phyloP scores from a whole-genome alignment of 176 grass and related monocot species.

The Typha latifolia region DNA sequence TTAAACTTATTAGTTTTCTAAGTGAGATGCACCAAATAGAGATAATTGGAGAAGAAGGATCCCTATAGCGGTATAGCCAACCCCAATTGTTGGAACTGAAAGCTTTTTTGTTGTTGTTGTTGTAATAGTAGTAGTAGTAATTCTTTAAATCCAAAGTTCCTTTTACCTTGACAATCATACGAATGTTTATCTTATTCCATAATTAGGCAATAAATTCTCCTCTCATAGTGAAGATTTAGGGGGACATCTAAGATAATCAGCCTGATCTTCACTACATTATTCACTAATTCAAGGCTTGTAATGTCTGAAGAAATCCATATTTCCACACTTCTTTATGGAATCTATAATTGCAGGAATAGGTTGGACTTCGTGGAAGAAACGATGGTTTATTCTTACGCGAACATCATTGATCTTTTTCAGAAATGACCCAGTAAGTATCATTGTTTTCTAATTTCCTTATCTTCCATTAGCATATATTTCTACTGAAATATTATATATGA shows the following conservation, averaged over 20 bases:
- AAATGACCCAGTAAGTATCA: conserved; percentile 74
- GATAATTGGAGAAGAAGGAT: too few relatives aligned
- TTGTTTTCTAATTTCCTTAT: conserved; percentile 4
- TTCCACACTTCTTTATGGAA: conserved; percentile 19
- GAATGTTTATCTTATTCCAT: neutral
- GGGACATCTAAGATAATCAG: neutral
- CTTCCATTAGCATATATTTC: neutral
- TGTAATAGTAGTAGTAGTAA: too few relatives aligned
- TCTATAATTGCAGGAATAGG: conserved; percentile 64
- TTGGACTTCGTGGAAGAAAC: conserved; percentile 99
- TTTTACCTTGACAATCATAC: neutral
- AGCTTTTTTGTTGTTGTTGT: too few relatives aligned
- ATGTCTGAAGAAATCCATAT: conserved; percentile 13
- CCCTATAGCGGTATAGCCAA: too few relatives aligned
- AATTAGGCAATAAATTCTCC: neutral
- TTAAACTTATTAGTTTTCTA: neutral
- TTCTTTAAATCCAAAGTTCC: neutral
- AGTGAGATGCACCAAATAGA: neutral
- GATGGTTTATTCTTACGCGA: conserved; percentile 96
- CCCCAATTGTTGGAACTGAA: too few relatives aligned
- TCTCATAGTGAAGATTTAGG: neutral
- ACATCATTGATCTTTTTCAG: conserved; percentile 88
- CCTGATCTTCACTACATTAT: neutral
- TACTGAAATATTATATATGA: conserved; percentile 4
- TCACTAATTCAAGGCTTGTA: conserved; percentile 12